Evolutionary conservation across 768 basidiomycete species (phyloP).

Genomic region (Tylopilus rubrobrunneus): DNA sequence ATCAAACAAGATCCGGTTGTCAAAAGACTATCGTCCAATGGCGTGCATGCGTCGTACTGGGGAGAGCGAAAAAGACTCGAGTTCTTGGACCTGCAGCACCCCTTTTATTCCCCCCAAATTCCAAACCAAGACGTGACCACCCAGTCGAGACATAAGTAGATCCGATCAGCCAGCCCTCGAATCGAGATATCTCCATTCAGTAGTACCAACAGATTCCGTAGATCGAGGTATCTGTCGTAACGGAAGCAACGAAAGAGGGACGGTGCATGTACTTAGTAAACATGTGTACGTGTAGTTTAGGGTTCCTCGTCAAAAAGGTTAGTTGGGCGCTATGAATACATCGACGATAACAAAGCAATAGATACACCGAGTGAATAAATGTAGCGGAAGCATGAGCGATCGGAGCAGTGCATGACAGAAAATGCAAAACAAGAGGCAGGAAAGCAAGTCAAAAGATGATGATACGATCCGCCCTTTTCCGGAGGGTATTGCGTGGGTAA

Average conservation of each 20-base stretch:
- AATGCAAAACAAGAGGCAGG: not conserved
- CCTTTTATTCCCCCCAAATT: not conserved
- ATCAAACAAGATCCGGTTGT: too few relatives aligned
- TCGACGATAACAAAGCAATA: slow-evolving; percentile 16
- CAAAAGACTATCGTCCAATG: too few relatives aligned
- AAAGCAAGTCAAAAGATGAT: not conserved
- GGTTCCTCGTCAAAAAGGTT: not conserved
- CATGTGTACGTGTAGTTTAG: slow-evolving; percentile 1
- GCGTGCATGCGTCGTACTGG: too few relatives aligned
- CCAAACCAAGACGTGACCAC: not conserved
- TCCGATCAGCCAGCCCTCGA: not conserved
- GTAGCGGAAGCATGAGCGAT: slow-evolving; percentile 10
- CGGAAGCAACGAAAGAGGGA: not conserved
- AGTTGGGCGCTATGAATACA: slow-evolving; percentile 21
- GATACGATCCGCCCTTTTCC: not conserved
- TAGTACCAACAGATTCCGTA: not conserved
- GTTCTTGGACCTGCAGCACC: too few relatives aligned
- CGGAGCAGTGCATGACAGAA: slow-evolving; percentile 7
- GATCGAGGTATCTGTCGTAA: slow-evolving; percentile 4
- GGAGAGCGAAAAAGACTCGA: too few relatives aligned
- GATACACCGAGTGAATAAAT: slow-evolving; percentile 14
- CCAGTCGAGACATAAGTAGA: not conserved
- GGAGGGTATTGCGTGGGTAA: not conserved
- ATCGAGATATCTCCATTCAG: not conserved
- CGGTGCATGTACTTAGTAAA: slow-evolving; percentile 3